Evolutionary conservation across 371 early-diverging fungal genomes (phyloP).

Genomic region (Mortierella sp.): DNA sequence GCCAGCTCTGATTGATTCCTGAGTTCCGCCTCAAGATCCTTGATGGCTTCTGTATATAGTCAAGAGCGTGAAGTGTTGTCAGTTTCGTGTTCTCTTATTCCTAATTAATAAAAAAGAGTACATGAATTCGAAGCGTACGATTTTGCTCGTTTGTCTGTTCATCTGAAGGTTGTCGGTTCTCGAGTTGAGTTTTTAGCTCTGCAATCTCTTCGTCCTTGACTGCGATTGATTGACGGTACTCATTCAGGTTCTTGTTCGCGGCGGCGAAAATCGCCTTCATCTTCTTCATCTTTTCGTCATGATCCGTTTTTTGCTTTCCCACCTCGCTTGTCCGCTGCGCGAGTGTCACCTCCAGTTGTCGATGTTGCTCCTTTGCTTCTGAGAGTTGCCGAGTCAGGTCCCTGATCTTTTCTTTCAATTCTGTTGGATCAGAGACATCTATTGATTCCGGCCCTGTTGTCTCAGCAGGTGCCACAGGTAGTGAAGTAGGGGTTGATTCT

Average conservation of each 20-base stretch:
- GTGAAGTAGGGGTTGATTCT: background rate
- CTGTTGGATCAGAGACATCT: background rate
- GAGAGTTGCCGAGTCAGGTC: conserved; percentile 20
- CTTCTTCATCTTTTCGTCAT: conserved; percentile 60
- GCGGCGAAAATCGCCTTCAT: conserved; percentile 70
- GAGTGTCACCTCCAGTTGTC: conserved; percentile 18
- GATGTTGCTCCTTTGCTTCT: conserved; percentile 14
- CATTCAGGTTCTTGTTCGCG: conserved; percentile 71
- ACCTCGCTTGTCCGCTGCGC: conserved; percentile 32
- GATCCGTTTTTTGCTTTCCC: conserved; percentile 50
- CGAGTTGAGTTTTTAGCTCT: conserved; percentile 51
- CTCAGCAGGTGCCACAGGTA: background rate
- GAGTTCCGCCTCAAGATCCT: conserved; percentile 61
- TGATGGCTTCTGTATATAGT: conserved; percentile 55
- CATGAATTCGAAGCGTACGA: conserved; percentile 52
- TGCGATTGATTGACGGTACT: conserved; percentile 68
- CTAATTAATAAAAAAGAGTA: background rate
- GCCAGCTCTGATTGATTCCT: conserved; percentile 61
- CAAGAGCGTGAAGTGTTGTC: background rate
- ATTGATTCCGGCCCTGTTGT: background rate
- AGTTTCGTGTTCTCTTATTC: background rate
- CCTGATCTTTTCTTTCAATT: conserved; percentile 15
- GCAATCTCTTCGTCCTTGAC: conserved; percentile 63
- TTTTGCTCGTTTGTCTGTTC: conserved; percentile 54
- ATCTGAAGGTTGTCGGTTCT: conserved; percentile 54